A percentile compares a stretch with the other conserved stretches of the same genome.
Evolutionary conservation across 2,329 filamentous ascomycete genomes (phyloP).

Genomic region (Pseudopyrenochaeta lycopersici): DNA sequence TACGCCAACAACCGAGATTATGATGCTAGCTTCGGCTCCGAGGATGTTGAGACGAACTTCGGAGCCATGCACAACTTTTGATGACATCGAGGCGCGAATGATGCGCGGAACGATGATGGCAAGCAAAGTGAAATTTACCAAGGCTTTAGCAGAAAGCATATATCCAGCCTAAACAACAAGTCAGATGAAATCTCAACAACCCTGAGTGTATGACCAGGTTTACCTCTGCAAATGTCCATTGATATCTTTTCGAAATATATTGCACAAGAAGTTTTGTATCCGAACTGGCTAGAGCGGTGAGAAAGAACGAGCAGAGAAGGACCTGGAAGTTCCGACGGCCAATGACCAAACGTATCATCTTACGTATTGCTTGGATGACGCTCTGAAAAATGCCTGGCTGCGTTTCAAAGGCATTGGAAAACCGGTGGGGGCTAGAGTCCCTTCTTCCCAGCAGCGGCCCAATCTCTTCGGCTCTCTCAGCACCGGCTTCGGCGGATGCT

Average conservation of each 20-base stretch:
- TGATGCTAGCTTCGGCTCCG: constrained; percentile 41
- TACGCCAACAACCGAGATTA: constrained; percentile 45
- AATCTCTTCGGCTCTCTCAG: constrained; percentile 21
- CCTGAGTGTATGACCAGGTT: not conserved
- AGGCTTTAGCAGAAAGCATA: constrained; percentile 48
- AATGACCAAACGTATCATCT: constrained; percentile 25
- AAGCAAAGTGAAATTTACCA: constrained; percentile 47
- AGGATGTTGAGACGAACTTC: constrained; percentile 42
- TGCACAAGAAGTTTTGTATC: constrained; percentile 50
- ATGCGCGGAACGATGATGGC: constrained; percentile 43
- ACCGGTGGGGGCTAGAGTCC: constrained; percentile 16
- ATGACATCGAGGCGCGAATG: constrained; percentile 39
- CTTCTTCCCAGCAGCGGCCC: constrained; percentile 31
- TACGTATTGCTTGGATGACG: constrained; percentile 21
- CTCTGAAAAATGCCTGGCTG: constrained; percentile 18
- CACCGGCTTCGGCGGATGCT: not conserved
- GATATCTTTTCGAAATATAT: constrained; percentile 51
- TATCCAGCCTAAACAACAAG: constrained; percentile 38
- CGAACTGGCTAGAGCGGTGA: constrained; percentile 49
- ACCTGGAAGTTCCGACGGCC: constrained; percentile 46
- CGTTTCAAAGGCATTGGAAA: constrained; percentile 37
- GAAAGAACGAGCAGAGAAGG: constrained; percentile 43
- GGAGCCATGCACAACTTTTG: constrained; percentile 30
- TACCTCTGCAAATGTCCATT: constrained; percentile 48
- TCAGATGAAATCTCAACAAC: not conserved